These are phyloP conservation scores for Noccaea caerulescens DNA, from an alignment of 345 rosid species.

Conservation along the genomic window DNA sequence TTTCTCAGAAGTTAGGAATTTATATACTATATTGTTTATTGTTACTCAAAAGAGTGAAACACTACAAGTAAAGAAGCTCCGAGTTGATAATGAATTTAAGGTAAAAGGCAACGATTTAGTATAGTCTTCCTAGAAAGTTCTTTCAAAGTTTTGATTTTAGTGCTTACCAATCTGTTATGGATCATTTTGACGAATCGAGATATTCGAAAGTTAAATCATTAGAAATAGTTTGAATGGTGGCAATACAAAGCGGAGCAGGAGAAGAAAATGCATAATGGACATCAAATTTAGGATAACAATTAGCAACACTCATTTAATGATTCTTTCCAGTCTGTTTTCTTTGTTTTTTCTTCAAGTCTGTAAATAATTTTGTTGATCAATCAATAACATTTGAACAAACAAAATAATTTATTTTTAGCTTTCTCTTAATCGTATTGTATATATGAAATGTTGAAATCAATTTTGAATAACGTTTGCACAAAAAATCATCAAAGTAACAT, in stretches of 20 bases:
- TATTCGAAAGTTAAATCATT: background rate
- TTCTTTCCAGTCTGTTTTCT: too few species aligned
- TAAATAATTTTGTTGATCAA: too few species aligned
- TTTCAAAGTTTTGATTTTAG: background rate
- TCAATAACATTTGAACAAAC: too few species aligned
- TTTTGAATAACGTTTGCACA: too few species aligned
- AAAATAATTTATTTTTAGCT: too few species aligned
- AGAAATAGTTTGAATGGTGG: background rate
- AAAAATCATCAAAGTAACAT: too few species aligned
- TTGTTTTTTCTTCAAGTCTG: too few species aligned
- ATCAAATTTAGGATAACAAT: slow-evolving; percentile 8
- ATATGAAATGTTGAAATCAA: background rate
- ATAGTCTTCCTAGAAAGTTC: slow-evolving; percentile 24
- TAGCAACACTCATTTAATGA: background rate
- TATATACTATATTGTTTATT: slow-evolving; percentile 2
- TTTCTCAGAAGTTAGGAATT: background rate
- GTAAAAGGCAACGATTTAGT: slow-evolving; percentile 26
- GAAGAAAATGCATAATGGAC: background rate
- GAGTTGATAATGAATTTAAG: slow-evolving; percentile 24
- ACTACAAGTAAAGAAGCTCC: slow-evolving; percentile 23
- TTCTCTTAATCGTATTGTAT: too few species aligned
- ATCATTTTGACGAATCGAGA: background rate
- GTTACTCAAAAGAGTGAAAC: slow-evolving; percentile 36
- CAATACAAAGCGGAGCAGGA: too few species aligned
- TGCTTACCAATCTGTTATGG: background rate